These are phyloP conservation scores for Lactifluus volemus DNA, from an alignment of 768 basidiomycete genomes.

Conservation along the genomic window DNA sequence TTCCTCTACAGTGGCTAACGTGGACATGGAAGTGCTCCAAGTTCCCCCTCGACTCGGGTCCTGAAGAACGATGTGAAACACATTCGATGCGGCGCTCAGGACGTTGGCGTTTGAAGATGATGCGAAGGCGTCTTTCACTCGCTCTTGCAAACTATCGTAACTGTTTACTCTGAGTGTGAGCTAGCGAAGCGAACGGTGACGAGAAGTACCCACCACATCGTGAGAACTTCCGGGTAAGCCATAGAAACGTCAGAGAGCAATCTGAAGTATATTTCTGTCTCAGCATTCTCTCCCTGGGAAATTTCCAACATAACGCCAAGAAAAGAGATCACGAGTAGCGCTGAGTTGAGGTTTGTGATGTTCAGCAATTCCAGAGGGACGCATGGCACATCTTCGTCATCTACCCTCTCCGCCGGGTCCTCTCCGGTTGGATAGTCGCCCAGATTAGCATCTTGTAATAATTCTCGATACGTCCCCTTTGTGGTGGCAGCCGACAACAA, in stretches of 20 bases:
- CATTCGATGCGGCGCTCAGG: constrained; percentile 61
- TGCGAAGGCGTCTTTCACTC: constrained; percentile 62
- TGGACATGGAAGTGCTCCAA: constrained; percentile 51
- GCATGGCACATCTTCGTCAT: constrained; percentile 38
- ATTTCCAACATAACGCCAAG: constrained; percentile 64
- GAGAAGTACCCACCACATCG: constrained; percentile 51
- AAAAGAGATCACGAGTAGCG: constrained; percentile 69
- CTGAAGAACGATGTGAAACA: constrained; percentile 62
- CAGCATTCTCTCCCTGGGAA: constrained; percentile 71
- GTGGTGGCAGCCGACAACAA: constrained; percentile 62
- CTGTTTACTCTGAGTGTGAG: constrained; percentile 29
- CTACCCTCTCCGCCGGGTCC: constrained; percentile 33
- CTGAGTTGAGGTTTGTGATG: constrained; percentile 50
- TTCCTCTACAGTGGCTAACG: constrained; percentile 57
- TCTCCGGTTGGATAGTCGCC: constrained; percentile 39
- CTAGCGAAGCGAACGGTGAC: background rate
- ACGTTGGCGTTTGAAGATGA: constrained; percentile 64
- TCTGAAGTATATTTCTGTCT: constrained; percentile 72
- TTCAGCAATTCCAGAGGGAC: constrained; percentile 53
- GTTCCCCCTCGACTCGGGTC: constrained; percentile 38
- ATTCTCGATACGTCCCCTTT: constrained; percentile 41
- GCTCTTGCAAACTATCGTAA: constrained; percentile 68
- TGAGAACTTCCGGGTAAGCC: constrained; percentile 61
- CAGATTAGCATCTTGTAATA: constrained; percentile 57
- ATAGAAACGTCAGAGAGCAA: constrained; percentile 64